These are phyloP conservation scores for Rhodotorula taiwanensis DNA, from an alignment of 768 basidiomycete genomes.

Conservation along the genomic window DNA sequence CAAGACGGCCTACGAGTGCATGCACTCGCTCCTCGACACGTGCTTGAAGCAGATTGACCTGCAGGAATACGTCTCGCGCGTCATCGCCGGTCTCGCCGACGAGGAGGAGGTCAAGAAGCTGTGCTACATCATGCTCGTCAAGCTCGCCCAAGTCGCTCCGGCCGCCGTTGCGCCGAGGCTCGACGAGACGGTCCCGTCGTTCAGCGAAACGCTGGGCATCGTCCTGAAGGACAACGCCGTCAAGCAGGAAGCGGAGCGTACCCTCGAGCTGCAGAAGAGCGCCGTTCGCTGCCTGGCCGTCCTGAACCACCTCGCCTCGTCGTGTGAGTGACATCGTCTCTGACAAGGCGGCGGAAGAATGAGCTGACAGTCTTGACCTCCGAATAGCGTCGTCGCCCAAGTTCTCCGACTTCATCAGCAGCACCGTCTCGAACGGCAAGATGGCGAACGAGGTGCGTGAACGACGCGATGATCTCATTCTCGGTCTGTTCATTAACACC, in stretches of 20 bases:
- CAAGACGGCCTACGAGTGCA: constrained; percentile 94
- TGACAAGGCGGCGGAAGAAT: too few species aligned
- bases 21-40: constrained; percentile 90
- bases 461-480: too few species aligned
- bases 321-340: neutral
- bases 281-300: constrained; percentile 81
- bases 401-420: constrained; percentile 12
- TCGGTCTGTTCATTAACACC: neutral
- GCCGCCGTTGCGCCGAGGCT: constrained; percentile 69
- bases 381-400: constrained; percentile 8
- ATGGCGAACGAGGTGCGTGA: constrained; percentile 15
- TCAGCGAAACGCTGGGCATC: constrained; percentile 85
- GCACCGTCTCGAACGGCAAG: constrained; percentile 9
- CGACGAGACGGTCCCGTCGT: constrained; percentile 71
- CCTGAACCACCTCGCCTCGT: constrained; percentile 59
- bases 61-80: constrained; percentile 70
- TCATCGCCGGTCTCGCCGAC: constrained; percentile 76
- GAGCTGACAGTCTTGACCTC: too few species aligned
- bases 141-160: constrained; percentile 77
- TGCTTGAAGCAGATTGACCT: constrained; percentile 82
- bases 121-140: constrained; percentile 89
- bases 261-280: constrained; percentile 83
- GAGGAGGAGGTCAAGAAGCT: constrained; percentile 96
- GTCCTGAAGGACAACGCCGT: constrained; percentile 84
- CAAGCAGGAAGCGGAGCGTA: constrained; percentile 80